Evolutionary conservation across 306 rosid genomes (phyloP).

Genomic region (Cyamopsis tetragonoloba): DNA sequence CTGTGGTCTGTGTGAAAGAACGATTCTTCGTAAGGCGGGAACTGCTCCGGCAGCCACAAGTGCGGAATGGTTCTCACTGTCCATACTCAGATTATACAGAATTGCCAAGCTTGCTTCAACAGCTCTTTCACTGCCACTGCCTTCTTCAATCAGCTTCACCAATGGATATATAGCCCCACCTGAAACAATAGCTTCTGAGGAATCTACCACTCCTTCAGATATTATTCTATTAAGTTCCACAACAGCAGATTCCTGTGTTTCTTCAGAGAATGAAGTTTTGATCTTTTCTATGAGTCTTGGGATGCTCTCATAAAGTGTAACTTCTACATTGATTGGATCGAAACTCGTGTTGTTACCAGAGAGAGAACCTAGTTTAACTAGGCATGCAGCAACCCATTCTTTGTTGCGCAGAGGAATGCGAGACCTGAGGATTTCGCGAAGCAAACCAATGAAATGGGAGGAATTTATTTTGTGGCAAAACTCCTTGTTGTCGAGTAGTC

Average conservation of each 20-base stretch:
- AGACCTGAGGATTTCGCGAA: constrained; percentile 63
- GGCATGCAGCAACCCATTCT: constrained; percentile 86
- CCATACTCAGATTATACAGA: constrained; percentile 75
- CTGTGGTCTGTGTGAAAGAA: constrained; percentile 56
- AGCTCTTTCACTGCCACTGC: constrained; percentile 67
- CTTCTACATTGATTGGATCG: constrained; percentile 63
- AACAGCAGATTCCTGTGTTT: constrained; percentile 64
- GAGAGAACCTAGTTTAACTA: constrained; percentile 66
- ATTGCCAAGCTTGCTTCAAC: constrained; percentile 71
- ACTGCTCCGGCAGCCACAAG: constrained; percentile 75
- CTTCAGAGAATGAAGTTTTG: constrained; percentile 48
- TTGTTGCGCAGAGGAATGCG: constrained; percentile 56
- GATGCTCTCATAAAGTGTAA: constrained; percentile 67
- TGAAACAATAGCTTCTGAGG: constrained; percentile 51
- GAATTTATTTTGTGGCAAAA: constrained; percentile 45
- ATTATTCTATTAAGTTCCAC: constrained; percentile 75
- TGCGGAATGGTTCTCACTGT: constrained; percentile 65
- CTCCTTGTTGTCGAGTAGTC: constrained; percentile 50
- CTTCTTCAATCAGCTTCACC: constrained; percentile 75
- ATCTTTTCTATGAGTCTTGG: constrained; percentile 79
- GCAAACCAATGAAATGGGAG: constrained; percentile 46
- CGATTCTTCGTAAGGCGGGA: constrained; percentile 55
- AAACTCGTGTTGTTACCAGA: constrained; percentile 31
- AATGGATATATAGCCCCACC: constrained; percentile 55
- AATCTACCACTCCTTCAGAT: constrained; percentile 71